phyloP scores from a whole-genome alignment of 1,139 yeast genomes.

The Zygosaccharomyces sapae region DNA sequence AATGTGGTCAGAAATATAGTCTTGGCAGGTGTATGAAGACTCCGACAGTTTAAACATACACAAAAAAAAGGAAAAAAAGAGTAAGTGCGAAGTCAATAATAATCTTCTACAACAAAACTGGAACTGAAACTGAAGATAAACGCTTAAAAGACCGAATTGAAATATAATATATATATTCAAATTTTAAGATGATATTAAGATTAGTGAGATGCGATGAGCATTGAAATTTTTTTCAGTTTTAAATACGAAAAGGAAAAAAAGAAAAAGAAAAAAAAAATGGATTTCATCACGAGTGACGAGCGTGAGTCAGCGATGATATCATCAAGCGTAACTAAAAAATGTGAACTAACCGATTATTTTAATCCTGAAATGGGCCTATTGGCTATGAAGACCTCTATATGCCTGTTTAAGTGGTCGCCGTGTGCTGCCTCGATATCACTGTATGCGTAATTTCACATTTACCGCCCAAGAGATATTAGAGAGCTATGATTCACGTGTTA shows the following conservation, averaged over 20 bases:
- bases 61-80: conserved; percentile 1
- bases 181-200: background rate
- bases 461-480: no score
- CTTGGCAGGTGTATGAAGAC: conserved; percentile 40
- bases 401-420: background rate
- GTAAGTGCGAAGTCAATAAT: background rate
- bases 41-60: conserved; percentile 33
- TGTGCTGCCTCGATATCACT: no score
- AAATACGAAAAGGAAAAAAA: conserved; percentile 3
- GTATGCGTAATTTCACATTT: no score
- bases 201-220: conserved; percentile 2
- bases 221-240: conserved; percentile 2
- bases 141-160: background rate
- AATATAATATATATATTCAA: background rate
- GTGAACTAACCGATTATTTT: background rate
- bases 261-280: conserved; percentile 1
- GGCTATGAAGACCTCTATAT: background rate
- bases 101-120: background rate
- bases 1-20: conserved; percentile 48
- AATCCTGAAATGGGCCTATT: background rate
- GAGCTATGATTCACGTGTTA: no score
- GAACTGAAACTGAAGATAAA: background rate
- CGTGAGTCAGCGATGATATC: conserved; percentile 6
- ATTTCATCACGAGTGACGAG: background rate
- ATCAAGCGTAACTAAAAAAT: background rate